phyloP scores from a whole-genome alignment of 2,329 filamentous ascomycete genomes.

The Chaetomium olivaceum region DNA sequence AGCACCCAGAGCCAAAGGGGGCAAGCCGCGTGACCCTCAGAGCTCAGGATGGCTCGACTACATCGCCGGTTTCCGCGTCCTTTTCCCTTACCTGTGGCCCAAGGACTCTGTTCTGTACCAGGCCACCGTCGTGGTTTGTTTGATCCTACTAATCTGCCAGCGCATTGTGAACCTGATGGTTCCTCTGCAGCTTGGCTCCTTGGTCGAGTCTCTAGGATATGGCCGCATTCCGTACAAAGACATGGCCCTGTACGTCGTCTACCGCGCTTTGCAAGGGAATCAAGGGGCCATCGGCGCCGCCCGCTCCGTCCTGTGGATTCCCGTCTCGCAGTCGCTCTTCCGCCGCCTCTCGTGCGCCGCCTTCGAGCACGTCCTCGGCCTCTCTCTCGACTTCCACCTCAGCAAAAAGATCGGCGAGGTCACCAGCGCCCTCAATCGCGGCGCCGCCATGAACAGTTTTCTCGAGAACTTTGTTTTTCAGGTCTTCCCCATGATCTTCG shows the following conservation, averaged over 20 bases:
- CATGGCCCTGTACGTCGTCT: not conserved
- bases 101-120: not conserved
- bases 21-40: not conserved
- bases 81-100: not conserved
- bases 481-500: not conserved
- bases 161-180: not conserved
- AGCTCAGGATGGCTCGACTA: not conserved
- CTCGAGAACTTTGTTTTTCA: not conserved
- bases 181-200: not conserved
- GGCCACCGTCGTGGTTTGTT: not conserved
- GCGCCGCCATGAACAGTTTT: not conserved
- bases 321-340: conserved; percentile 1
- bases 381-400: conserved; percentile 1
- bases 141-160: not conserved
- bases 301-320: conserved; percentile 1
- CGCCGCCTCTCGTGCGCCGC: not conserved
- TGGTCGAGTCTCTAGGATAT: not conserved
- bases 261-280: not conserved
- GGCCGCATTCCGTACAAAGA: not conserved
- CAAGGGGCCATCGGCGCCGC: not conserved
- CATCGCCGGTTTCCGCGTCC: not conserved
- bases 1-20: not conserved
- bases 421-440: not conserved
- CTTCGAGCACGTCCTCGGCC: not conserved
- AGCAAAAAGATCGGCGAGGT: not conserved